Base-by-base conservation (phyloP, 2,329 filamentous ascomycete genomes). In the Trichophyton rubrum region DNA sequence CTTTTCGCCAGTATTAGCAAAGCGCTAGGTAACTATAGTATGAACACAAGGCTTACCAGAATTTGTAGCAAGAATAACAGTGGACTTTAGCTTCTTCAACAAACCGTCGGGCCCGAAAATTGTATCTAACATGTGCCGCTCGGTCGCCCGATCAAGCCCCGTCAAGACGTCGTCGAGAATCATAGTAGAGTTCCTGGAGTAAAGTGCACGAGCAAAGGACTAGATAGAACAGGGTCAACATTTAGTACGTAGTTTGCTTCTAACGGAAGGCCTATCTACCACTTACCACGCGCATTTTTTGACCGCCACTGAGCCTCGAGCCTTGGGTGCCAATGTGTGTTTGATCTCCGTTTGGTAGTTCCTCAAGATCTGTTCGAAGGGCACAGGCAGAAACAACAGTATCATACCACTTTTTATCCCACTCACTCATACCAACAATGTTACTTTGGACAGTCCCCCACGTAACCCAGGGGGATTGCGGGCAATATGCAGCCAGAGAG, bases 51-150 rank as follows among this genome's bases (percentile, higher is more conserved):
- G 96, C 20, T 80, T 80, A 61, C 82, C 82, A 17, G 96, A 79
- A 0, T 85, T 88, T 62, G 91, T 89, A 62, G 88, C 84, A 75
- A 97, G 96, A 0, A 96, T 74, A 2, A 86, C 78, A 62, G 85
- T 91, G 81, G 1, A 96, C 73, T 0, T 85, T 89, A 41, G 96
- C 73, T 47, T 92, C 89, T 22, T 82, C 79, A 27, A 89, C 82
- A 2, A 96, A 74, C 89, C 90, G 96, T 13, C 76, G 72, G 0
- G 79, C 73, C 63, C 89, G 80, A 0, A 96, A 73, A 0, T 74
- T 74, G 15, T 80, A 70, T 1, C 92, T 74, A 0, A 82, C 74
- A 1, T 80, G 69, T 0, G 82, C 84, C 67, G 95, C 89, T 6
- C 96, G 74, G 0, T 57, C 4, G 35, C 55, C n/a, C 55, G 13